These are phyloP conservation scores for Nakaseomyces sp. DNA, from an alignment of 1,139 yeast genomes.

Conservation along the genomic window DNA sequence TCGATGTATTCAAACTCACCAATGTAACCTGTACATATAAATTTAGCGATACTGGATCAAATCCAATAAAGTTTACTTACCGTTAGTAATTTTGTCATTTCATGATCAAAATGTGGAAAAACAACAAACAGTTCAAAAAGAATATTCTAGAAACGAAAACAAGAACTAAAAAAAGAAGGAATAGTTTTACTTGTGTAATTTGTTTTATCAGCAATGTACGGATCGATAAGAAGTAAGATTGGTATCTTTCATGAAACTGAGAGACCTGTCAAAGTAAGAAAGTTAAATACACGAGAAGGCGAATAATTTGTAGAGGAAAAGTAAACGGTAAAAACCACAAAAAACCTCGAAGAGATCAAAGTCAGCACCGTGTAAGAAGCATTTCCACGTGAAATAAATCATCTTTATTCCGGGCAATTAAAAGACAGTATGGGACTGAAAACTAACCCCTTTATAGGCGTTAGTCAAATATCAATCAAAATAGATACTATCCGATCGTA, in stretches of 20 bases:
- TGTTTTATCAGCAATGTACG: too few species aligned
- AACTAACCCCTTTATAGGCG: constrained; percentile 1
- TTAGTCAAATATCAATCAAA: constrained; percentile 8
- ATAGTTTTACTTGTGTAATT: background rate
- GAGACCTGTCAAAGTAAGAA: background rate
- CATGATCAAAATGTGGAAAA: too few species aligned
- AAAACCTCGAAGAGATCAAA: constrained; percentile 2
- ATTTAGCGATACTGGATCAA: background rate
- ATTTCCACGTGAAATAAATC: constrained; percentile 41
- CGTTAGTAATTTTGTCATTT: constrained; percentile 4
- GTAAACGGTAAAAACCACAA: constrained; percentile 46
- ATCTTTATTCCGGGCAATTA: constrained; percentile 83
- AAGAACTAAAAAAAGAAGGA: background rate
- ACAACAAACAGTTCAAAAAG: constrained; percentile 6
- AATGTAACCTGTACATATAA: constrained; percentile 61
- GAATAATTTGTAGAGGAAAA: constrained; percentile 54
- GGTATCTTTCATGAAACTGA: background rate
- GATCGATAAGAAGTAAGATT: background rate
- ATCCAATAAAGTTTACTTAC: constrained; percentile 1
- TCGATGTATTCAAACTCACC: constrained; percentile 98
- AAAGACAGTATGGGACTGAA: constrained; percentile 92
- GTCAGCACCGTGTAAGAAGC: constrained; percentile 68
- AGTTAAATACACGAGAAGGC: background rate
- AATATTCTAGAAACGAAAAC: constrained; percentile 6
- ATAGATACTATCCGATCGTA: constrained; percentile 53